Evolutionary conservation across 2,329 filamentous ascomycete species (phyloP).

Genomic region (Cladosporium oxysporum): DNA sequence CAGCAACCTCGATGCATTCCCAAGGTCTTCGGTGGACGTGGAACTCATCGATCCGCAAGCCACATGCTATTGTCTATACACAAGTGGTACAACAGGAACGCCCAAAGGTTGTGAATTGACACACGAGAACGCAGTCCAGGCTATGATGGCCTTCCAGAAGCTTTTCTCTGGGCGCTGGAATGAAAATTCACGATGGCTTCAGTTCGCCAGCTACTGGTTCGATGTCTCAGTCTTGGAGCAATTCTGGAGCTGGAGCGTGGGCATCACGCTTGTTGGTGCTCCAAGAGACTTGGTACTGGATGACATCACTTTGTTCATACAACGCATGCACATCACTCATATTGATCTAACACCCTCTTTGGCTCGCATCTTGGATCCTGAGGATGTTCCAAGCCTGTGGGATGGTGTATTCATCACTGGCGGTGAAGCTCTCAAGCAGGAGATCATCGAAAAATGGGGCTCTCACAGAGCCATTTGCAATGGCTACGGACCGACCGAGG

Average conservation of each 20-base stretch:
- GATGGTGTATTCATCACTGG: constrained; percentile 90
- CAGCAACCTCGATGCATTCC: constrained; percentile 20
- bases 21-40: constrained; percentile 39
- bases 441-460: constrained; percentile 86
- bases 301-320: constrained; percentile 74
- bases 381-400: constrained; percentile 77
- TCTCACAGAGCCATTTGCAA: constrained; percentile 81
- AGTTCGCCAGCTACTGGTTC: constrained; percentile 93
- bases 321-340: constrained; percentile 74
- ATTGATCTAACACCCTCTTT: constrained; percentile 90
- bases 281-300: constrained; percentile 83
- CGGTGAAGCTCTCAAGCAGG: constrained; percentile 83
- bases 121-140: constrained; percentile 85
- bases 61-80: constrained; percentile 82
- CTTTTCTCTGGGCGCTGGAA: constrained; percentile 78
- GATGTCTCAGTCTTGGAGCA: constrained; percentile 92
- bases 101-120: constrained; percentile 88
- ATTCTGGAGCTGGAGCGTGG: constrained; percentile 93
- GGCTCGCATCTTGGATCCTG: constrained; percentile 73
- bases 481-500: constrained; percentile 86
- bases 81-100: constrained; percentile 81
- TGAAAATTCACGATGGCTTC: constrained; percentile 73
- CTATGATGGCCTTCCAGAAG: constrained; percentile 80
- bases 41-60: constrained; percentile 50
- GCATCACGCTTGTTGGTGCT: constrained; percentile 79